phyloP scores from a whole-genome alignment of 805 yeast species.

The Candida mattraensis region DNA sequence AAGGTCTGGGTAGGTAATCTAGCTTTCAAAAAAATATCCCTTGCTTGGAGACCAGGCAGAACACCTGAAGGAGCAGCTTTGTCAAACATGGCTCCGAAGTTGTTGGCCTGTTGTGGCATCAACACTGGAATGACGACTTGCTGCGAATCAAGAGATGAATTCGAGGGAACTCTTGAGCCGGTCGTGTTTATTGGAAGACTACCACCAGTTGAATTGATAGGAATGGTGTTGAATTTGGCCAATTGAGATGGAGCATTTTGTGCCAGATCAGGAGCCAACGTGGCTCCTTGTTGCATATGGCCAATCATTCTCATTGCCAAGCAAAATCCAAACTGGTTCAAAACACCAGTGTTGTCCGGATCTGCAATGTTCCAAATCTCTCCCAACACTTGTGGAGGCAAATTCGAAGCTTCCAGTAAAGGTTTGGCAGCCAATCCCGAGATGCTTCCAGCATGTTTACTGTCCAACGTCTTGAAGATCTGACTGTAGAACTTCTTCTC shows the following conservation, averaged over 20 bases:
- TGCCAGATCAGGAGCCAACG: constrained; percentile 52
- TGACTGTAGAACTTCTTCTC: constrained; percentile 76
- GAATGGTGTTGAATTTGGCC: constrained; percentile 53
- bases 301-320: constrained; percentile 88
- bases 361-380: constrained; percentile 97
- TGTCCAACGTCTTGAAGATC: constrained; percentile 76
- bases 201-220: constrained; percentile 37
- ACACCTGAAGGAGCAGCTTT: constrained; percentile 57
- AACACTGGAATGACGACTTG: constrained; percentile 49
- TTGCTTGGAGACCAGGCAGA: constrained; percentile 77
- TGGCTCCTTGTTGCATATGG: constrained; percentile 73
- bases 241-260: constrained; percentile 53
- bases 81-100: constrained; percentile 70
- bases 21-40: constrained; percentile 86
- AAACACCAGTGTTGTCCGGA: constrained; percentile 78
- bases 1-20: constrained; percentile 72
- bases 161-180: constrained; percentile 37
- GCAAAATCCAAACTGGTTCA: constrained; percentile 77
- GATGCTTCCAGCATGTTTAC: constrained; percentile 73
- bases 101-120: constrained; percentile 55
- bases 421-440: constrained; percentile 87
- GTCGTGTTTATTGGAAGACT: constrained; percentile 23
- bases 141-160: constrained; percentile 30
- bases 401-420: constrained; percentile 80
- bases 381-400: constrained; percentile 75